Percentiles rank a stretch among this genome's conserved stretches.
Evolutionary conservation across 257 asterid species (phyloP).

Genomic region (Ilex asprella): DNA sequence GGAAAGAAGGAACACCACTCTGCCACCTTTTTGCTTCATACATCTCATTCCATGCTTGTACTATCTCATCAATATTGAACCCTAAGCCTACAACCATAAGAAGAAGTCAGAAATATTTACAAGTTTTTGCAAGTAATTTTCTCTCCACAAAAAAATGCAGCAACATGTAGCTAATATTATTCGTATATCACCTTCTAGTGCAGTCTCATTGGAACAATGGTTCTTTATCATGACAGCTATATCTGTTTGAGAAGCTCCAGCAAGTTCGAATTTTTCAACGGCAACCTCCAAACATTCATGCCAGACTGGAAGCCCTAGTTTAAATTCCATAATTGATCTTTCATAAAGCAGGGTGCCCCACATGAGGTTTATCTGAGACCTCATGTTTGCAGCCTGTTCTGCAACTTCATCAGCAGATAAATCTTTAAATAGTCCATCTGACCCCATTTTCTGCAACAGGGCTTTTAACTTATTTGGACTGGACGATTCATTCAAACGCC

Average conservation of each 20-base stretch:
- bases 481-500: constrained; percentile 28
- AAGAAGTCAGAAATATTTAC: constrained; percentile 13
- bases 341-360: constrained; percentile 90
- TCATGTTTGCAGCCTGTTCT: constrained; percentile 52
- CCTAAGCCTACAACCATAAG: constrained; percentile 53
- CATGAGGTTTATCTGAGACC: constrained; percentile 59
- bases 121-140: constrained; percentile 7
- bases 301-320: constrained; percentile 74
- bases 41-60: constrained; percentile 92
- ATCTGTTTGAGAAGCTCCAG: constrained; percentile 84
- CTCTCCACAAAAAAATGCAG: not conserved
- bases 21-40: constrained; percentile 78
- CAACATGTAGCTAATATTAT: not conserved
- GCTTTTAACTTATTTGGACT: constrained; percentile 24
- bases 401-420: constrained; percentile 56
- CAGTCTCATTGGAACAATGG: constrained; percentile 56
- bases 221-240: constrained; percentile 80
- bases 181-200: constrained; percentile 48
- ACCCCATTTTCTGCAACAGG: constrained; percentile 41
- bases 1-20: constrained; percentile 42
- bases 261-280: constrained; percentile 75
- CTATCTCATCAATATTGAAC: constrained; percentile 77
- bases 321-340: constrained; percentile 81
- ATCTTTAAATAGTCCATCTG: constrained; percentile 33
- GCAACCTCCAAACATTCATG: constrained; percentile 74